A percentile compares a stretch with the other conserved stretches of the same genome.
Conservation (phyloP, 2,329 filamentous ascomycete genomes). For the Neurospora crassa region DNA sequence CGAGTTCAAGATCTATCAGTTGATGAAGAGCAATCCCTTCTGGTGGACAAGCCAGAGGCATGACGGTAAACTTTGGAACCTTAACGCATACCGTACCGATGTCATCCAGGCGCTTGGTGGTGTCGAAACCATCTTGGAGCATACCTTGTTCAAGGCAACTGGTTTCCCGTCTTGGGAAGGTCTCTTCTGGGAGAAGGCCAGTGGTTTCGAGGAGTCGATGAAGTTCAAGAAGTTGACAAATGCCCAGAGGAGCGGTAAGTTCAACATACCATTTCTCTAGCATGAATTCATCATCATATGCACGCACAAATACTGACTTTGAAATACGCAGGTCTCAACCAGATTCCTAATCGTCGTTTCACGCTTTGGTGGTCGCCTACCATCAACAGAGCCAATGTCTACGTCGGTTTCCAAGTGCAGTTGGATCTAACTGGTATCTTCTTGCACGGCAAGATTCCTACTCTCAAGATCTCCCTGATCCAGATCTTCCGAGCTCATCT, state of each 20-base stretch:
- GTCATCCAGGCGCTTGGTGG: conserved; percentile 92
- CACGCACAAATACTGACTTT: background rate
- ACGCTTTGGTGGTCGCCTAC: conserved; percentile 96
- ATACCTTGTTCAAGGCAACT: conserved; percentile 93
- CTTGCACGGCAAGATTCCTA: conserved; percentile 97
- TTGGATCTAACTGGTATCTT: conserved; percentile 97
- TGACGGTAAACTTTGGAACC: conserved; percentile 94
- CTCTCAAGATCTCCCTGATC: conserved; percentile 93
- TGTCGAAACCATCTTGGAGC: conserved; percentile 96
- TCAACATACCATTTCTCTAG: background rate
- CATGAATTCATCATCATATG: background rate
- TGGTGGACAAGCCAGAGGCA: conserved; percentile 99
- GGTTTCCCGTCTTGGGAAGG: conserved; percentile 97
- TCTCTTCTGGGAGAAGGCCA: conserved; percentile 74
- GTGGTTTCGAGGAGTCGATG: conserved; percentile 44
- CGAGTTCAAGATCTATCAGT: conserved; percentile 96
- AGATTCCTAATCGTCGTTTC: conserved; percentile 97
- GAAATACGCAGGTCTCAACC: conserved; percentile 62
- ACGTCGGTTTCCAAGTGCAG: conserved; percentile 98
- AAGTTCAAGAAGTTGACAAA: conserved; percentile 99
- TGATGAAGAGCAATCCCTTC: conserved; percentile 99
- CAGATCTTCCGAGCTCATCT: conserved; percentile 99
- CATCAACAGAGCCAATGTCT: conserved; percentile 93
- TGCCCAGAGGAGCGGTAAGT: conserved; percentile 62
- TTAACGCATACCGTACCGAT: conserved; percentile 92